These are phyloP conservation scores for Fusarium continuum DNA, from an alignment of 2,329 filamentous ascomycete species.

Conservation along the genomic window DNA sequence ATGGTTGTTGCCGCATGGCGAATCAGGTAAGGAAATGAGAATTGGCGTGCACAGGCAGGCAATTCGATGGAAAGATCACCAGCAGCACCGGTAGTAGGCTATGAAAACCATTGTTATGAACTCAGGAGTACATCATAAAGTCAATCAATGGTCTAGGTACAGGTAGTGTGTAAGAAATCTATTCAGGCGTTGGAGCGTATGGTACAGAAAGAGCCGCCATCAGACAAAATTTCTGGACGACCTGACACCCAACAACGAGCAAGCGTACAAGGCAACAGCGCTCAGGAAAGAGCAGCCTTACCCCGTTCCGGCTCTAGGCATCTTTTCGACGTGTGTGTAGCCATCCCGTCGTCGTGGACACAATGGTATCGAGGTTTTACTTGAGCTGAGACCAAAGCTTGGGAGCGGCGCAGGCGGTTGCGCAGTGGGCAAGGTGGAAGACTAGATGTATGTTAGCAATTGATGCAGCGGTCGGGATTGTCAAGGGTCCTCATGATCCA, in stretches of 20 bases:
- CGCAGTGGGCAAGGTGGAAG: slow-evolving; percentile 99
- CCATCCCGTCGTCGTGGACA: slow-evolving; percentile 36
- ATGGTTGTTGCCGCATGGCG: background rate
- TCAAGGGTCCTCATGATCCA: slow-evolving; percentile 4
- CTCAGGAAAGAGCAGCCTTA: slow-evolving; percentile 26
- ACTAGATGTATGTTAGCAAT: slow-evolving; percentile 62
- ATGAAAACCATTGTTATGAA: background rate
- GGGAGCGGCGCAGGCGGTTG: slow-evolving; percentile 89
- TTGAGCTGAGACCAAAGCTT: slow-evolving; percentile 95
- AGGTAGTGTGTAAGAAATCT: slow-evolving; percentile 42
- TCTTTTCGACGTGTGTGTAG: slow-evolving; percentile 38
- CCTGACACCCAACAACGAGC: slow-evolving; percentile 36
- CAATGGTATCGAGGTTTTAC: slow-evolving; percentile 62
- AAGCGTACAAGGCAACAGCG: slow-evolving; percentile 39
- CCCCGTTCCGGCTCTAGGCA: slow-evolving; percentile 38
- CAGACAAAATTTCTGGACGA: slow-evolving; percentile 27
- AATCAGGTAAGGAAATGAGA: background rate
- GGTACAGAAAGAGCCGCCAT: slow-evolving; percentile 43
- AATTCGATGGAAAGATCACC: background rate
- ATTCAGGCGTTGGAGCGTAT: slow-evolving; percentile 48
- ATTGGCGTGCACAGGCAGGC: background rate
- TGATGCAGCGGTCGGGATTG: background rate
- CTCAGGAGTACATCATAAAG: background rate
- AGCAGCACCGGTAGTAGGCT: background rate
- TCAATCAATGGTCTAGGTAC: slow-evolving; percentile 17